Conservation (phyloP, 2,329 filamentous ascomycete species). For the Aspergillus hortae region DNA sequence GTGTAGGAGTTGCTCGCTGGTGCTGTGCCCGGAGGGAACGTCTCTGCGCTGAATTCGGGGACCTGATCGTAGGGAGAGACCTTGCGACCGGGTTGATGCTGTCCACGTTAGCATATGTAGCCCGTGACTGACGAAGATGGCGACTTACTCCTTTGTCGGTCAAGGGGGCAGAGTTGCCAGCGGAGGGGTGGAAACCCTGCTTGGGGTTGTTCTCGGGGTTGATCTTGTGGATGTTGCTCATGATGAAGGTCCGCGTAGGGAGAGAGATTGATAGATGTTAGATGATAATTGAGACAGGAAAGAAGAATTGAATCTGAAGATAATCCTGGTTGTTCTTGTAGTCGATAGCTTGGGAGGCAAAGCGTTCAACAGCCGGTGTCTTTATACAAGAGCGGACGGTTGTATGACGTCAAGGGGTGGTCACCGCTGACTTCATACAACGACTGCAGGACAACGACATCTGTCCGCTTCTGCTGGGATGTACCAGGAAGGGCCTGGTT, state of each 20-base stretch:
- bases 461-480: neutral
- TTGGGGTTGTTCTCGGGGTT: conserved; percentile 8
- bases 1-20: conserved; percentile 50
- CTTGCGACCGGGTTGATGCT: conserved; percentile 64
- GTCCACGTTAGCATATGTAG: conserved; percentile 1
- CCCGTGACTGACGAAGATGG: too few relatives aligned
- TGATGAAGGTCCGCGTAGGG: neutral
- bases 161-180: neutral
- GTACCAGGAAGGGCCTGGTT: neutral
- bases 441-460: neutral
- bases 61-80: conserved; percentile 53
- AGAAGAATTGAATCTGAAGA: neutral
- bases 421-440: neutral
- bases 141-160: conserved; percentile 4
- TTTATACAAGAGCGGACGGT: too few relatives aligned
- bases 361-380: too few relatives aligned
- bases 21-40: conserved; percentile 60
- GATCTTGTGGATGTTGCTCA: conserved; percentile 7
- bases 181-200: conserved; percentile 7
- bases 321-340: neutral
- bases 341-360: neutral
- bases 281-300: neutral
- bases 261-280: neutral
- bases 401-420: conserved; percentile 3
- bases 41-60: conserved; percentile 63